Percentiles rank a stretch among this genome's conserved stretches.
Evolutionary conservation across 2,329 filamentous ascomycete species (phyloP).

Genomic region (Botrytis cinerea): DNA sequence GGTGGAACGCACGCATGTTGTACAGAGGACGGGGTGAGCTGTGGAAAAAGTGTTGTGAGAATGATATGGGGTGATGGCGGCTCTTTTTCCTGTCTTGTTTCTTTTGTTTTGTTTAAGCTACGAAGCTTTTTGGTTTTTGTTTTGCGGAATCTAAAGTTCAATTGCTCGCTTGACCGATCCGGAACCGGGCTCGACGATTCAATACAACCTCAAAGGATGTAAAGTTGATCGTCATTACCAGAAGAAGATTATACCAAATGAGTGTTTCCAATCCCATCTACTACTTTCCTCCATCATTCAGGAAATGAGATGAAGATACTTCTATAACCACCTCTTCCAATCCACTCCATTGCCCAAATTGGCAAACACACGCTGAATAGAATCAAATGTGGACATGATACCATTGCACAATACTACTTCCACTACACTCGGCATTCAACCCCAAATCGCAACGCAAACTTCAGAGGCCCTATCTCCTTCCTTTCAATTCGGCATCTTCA

Average conservation of each 20-base stretch:
- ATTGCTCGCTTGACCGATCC: neutral
- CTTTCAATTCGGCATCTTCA: constrained; percentile 23
- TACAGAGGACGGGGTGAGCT: neutral
- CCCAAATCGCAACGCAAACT: constrained; percentile 29
- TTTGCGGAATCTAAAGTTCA: neutral
- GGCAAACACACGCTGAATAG: neutral
- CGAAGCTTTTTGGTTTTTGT: neutral
- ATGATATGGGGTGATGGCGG: constrained; percentile 1
- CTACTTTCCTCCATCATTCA: constrained; percentile 32
- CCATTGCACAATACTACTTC: constrained; percentile 22
- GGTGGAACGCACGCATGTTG: neutral
- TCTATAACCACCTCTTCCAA: constrained; percentile 30
- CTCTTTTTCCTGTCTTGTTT: neutral
- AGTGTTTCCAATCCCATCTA: neutral
- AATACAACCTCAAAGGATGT: neutral
- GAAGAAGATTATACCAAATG: neutral
- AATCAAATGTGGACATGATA: constrained; percentile 40
- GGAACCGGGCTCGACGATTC: neutral
- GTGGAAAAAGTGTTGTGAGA: neutral
- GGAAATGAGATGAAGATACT: constrained; percentile 41
- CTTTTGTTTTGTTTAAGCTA: neutral
- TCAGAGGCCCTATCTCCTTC: neutral
- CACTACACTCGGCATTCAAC: constrained; percentile 27
- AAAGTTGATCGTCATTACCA: neutral
- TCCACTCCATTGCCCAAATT: neutral